Conservation (phyloP, 1,284 basidiomycete genomes). For the Moesziomyces aphidis region DNA sequence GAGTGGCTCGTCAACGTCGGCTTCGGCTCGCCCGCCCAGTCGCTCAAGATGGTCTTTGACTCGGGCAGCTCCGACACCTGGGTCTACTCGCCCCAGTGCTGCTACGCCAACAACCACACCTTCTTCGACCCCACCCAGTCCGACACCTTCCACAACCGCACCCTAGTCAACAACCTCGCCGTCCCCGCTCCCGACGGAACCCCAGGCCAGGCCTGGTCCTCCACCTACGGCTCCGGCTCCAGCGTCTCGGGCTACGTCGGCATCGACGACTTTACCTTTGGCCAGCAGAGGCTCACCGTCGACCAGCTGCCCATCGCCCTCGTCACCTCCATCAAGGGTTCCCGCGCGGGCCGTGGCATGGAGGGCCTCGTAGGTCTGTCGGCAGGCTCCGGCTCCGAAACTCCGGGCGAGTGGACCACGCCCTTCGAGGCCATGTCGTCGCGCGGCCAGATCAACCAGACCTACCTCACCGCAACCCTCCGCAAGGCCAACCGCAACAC, state of each 20-base stretch:
- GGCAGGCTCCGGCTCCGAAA: constrained; percentile 27
- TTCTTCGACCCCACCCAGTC: constrained; percentile 48
- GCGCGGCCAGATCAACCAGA: constrained; percentile 37
- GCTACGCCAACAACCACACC: constrained; percentile 52
- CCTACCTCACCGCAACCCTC: constrained; percentile 54
- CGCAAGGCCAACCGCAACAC: constrained; percentile 53
- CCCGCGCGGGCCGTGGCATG: constrained; percentile 50
- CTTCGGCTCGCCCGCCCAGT: constrained; percentile 42
- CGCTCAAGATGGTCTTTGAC: constrained; percentile 55
- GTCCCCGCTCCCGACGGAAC: constrained; percentile 23
- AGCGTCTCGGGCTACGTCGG: constrained; percentile 50
- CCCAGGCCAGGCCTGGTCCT: constrained; percentile 43
- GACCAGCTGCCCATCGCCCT: constrained; percentile 38
- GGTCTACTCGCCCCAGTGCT: constrained; percentile 56
- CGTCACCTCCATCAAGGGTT: constrained; percentile 42
- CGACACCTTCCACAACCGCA: constrained; percentile 49
- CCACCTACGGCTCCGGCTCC: constrained; percentile 43
- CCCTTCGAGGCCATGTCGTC: constrained; percentile 54
- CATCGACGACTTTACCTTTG: constrained; percentile 50
- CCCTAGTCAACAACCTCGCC: constrained; percentile 29
- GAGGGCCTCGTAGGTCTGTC: constrained; percentile 55
- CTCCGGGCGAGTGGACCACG: constrained; percentile 53
- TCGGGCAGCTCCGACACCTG: constrained; percentile 53
- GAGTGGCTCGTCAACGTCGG: constrained; percentile 58
- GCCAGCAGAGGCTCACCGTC: constrained; percentile 32